Conservation (phyloP, 1,139 yeast species). For the Petasospora rhodanensis region DNA sequence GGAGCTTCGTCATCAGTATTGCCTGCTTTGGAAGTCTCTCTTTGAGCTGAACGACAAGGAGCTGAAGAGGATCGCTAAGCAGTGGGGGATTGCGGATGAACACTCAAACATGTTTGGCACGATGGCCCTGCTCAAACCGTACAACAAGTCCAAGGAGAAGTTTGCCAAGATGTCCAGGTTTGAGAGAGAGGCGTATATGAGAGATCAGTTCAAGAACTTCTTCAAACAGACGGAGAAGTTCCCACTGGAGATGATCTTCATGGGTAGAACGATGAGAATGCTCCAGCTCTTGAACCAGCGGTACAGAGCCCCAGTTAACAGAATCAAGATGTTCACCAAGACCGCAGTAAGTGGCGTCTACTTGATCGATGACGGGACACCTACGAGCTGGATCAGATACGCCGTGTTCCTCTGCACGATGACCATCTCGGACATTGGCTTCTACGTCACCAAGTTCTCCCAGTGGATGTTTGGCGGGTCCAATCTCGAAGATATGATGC, state of each 20-base stretch:
- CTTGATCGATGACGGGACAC: conserved; percentile 8
- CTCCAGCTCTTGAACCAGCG: conserved; percentile 63
- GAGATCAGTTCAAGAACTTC: conserved; percentile 41
- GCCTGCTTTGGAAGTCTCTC: conserved; percentile 58
- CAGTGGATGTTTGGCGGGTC: conserved; percentile 34
- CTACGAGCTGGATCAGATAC: conserved; percentile 23
- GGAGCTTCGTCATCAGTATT: conserved; percentile 51
- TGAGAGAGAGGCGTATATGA: conserved; percentile 35
- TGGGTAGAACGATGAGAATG: conserved; percentile 70
- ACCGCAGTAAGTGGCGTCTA: conserved; percentile 38
- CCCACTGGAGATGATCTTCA: conserved; percentile 61
- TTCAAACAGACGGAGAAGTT: conserved; percentile 59
- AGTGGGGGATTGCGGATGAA: conserved; percentile 68
- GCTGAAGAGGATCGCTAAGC: conserved; percentile 43
- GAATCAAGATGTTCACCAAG: conserved; percentile 57
- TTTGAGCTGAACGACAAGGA: conserved; percentile 48
- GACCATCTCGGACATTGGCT: conserved; percentile 40
- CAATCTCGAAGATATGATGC: conserved; percentile 47
- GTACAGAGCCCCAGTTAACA: conserved; percentile 69
- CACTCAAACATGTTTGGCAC: conserved; percentile 58
- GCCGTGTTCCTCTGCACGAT: conserved; percentile 36
- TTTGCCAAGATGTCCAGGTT: conserved; percentile 29
- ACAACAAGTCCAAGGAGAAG: conserved; percentile 25
- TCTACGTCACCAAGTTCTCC: conserved; percentile 37
- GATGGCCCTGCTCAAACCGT: conserved; percentile 50